Base-by-base conservation (phyloP, 2,329 filamentous ascomycete species). In the Parafenestella ontariensis region DNA sequence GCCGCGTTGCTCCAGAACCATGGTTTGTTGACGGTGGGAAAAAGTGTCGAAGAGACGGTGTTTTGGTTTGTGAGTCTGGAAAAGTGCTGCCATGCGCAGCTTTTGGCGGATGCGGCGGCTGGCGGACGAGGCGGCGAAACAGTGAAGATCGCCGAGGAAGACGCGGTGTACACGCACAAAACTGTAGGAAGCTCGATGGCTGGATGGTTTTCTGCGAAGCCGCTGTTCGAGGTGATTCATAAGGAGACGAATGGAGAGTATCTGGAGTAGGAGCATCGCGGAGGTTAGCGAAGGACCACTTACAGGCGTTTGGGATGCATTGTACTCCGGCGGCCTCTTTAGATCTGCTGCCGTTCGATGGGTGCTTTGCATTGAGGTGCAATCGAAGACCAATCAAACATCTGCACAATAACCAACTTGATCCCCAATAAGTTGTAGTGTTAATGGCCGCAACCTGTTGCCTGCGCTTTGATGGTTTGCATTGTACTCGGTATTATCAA, bases 201-300 rank as follows among this genome's bases (percentile, higher is more conserved):
- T 0, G 89, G 65, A 10, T 91, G 84, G 81, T 92, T 92, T 69
- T 86, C 82, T 64, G 89, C 87, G 5, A 87, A 87, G 77, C 89
- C 89, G 15, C 64, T 88, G 59, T 92, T 92, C 76, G 88, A 91
- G 77, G 76, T 90, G 36, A 84, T 89, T 58, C 83, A 87, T 65
- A 82, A 82, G 69, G 85, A 88, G 76, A 84, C 82, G 2, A 77
- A 77, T 20, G 83, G 83, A 1, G 82, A 83, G 10, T 86, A 87
- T 69, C 65, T 87, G 59, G 68, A 80, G 55, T 82, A 73, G 63
- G 18, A 43, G 15, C 9, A 17, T 1, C 15, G 23, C 8, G n/a
- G 21, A 28, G 41, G 3, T 17, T 42, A 15, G 23, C 20, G n/a
- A n/a, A n/a, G n/a, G n/a, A n/a, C n/a, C n/a, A n/a, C n/a, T n/a